These are phyloP conservation scores for Alternaria tenuissima DNA, from an alignment of 2,329 filamentous ascomycete species.

Conservation along the genomic window DNA sequence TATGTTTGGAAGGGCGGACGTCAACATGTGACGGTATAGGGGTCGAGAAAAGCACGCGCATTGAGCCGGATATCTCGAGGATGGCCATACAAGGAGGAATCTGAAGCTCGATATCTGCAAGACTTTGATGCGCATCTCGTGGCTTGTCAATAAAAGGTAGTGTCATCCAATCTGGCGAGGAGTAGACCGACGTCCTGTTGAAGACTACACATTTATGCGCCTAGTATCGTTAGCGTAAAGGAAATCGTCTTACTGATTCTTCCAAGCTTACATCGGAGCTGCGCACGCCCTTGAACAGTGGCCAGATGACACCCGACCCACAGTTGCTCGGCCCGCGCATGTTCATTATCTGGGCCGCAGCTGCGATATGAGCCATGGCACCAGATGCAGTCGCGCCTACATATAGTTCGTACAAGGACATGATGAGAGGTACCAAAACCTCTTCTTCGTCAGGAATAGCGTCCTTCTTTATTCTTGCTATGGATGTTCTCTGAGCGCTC, in stretches of 20 bases:
- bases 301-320: conserved; percentile 30
- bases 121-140: conserved; percentile 36
- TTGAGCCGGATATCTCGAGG: conserved; percentile 23
- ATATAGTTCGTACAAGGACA: conserved; percentile 43
- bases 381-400: conserved; percentile 40
- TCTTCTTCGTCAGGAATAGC: conserved; percentile 41
- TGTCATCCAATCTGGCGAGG: conserved; percentile 40
- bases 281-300: conserved; percentile 42
- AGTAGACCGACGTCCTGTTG: conserved; percentile 39
- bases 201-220: conserved; percentile 38
- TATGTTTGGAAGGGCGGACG: conserved; percentile 19
- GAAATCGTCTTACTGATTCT: not conserved
- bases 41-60: conserved; percentile 31
- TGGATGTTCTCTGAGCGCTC: conserved; percentile 33
- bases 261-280: conserved; percentile 36
- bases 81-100: conserved; percentile 35
- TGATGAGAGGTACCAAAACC: conserved; percentile 40
- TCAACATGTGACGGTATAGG: conserved; percentile 24
- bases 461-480: conserved; percentile 24
- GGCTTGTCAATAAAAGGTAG: conserved; percentile 35
- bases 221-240: conserved; percentile 25
- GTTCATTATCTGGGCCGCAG: conserved; percentile 40
- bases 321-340: conserved; percentile 43
- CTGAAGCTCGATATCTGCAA: conserved; percentile 38
- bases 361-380: conserved; percentile 40